Conservation (phyloP, 78 protist genomes). For the Diacronema lutheri region DNA sequence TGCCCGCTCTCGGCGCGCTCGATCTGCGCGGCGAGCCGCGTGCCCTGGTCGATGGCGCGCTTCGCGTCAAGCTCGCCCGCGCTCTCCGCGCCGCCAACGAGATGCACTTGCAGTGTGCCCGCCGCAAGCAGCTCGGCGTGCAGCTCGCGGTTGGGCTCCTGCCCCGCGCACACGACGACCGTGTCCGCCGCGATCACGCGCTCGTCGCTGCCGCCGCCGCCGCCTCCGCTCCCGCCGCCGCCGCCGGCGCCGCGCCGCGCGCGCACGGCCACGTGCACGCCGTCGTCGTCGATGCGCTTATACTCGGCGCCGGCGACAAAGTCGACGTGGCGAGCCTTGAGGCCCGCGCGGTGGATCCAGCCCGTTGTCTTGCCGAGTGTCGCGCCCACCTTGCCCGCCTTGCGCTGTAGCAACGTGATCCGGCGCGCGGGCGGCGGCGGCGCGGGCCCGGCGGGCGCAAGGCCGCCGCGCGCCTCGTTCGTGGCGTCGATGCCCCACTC, state of each 20-base stretch:
- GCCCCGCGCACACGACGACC: slow-evolving; percentile 52
- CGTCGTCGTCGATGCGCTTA: slow-evolving; percentile 24
- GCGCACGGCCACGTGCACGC: background rate
- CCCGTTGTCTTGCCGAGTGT: slow-evolving; percentile 58
- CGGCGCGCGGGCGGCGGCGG: background rate
- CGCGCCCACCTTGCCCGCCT: slow-evolving; percentile 39
- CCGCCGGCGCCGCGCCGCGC: no score
- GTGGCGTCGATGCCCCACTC: slow-evolving; percentile 48
- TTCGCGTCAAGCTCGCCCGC: slow-evolving; percentile 58
- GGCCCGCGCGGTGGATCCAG: slow-evolving; percentile 47
- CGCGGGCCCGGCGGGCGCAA: background rate
- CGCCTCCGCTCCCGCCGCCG: no score
- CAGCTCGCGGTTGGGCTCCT: slow-evolving; percentile 15
- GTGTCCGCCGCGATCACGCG: background rate
- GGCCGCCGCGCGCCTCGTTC: background rate
- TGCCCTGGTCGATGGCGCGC: slow-evolving; percentile 38
- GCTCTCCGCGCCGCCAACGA: slow-evolving; percentile 43
- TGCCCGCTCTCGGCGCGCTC: no score
- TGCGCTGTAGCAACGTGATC: slow-evolving; percentile 41
- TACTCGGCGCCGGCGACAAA: slow-evolving; percentile 38
- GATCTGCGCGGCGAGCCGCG: background rate
- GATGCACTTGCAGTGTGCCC: no score
- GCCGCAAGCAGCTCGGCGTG: background rate
- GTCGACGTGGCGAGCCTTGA: slow-evolving; percentile 13
- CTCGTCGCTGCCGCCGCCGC: no score